These are phyloP conservation scores for Aspergillus oerlinghausenensis DNA, from an alignment of 2,329 filamentous ascomycete genomes.

Conservation along the genomic window DNA sequence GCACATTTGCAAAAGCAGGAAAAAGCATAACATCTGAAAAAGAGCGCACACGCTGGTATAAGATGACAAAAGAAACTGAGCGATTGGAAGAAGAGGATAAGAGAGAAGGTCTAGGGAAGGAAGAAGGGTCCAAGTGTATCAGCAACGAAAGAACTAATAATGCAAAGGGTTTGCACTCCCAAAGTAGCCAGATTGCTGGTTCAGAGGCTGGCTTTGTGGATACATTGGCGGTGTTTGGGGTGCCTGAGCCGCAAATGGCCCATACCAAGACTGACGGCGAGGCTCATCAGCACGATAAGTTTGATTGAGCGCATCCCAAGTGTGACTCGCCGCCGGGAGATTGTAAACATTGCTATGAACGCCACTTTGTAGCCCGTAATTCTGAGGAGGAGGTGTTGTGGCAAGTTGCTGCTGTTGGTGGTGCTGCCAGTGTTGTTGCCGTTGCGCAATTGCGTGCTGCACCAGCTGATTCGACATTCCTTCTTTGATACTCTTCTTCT, in stretches of 20 bases:
- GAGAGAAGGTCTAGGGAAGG: neutral
- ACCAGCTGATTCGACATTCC: constrained; percentile 66
- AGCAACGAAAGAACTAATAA: constrained; percentile 7
- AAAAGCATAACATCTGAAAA: neutral
- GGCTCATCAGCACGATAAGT: constrained; percentile 26
- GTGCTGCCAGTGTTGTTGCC: constrained; percentile 54
- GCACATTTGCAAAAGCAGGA: constrained; percentile 2
- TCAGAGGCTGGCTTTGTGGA: constrained; percentile 23
- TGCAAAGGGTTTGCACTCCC: constrained; percentile 20
- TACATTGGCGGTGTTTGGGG: constrained; percentile 21
- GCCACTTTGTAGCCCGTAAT: constrained; percentile 12
- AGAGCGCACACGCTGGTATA: neutral
- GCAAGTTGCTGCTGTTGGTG: constrained; percentile 37
- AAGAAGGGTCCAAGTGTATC: neutral
- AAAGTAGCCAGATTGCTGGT: constrained; percentile 24
- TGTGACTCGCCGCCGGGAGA: constrained; percentile 32
- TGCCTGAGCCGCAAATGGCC: constrained; percentile 23
- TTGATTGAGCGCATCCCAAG: constrained; percentile 35
- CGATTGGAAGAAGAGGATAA: neutral
- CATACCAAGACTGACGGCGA: constrained; percentile 32
- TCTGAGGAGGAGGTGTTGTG: constrained; percentile 5
- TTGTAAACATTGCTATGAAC: constrained; percentile 27
- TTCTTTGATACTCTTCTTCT: constrained; percentile 66
- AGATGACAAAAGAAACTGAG: constrained; percentile 2
- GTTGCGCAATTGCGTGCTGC: constrained; percentile 66